Conservation (phyloP, 805 yeast species). For the Pichia kluyveri region DNA sequence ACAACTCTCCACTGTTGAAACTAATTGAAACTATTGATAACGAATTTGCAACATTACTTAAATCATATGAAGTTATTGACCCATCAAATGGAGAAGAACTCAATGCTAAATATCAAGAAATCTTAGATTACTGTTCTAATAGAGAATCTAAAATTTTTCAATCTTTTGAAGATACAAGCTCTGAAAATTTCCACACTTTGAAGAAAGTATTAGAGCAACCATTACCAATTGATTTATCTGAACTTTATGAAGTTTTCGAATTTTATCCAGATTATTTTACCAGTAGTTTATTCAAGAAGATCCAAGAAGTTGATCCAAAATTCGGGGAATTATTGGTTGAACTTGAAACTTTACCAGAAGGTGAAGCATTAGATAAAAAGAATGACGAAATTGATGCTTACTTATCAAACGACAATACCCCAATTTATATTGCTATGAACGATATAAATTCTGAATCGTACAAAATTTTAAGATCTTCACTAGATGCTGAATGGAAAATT, state of each 20-base stretch:
- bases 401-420: constrained; percentile 11
- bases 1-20: constrained; percentile 15
- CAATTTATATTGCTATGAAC: constrained; percentile 18
- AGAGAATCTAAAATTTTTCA: constrained; percentile 14
- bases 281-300: constrained; percentile 10
- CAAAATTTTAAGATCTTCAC: constrained; percentile 8
- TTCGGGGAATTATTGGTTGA: constrained; percentile 16
- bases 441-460: constrained; percentile 13
- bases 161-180: constrained; percentile 16
- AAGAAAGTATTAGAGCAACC: constrained; percentile 17
- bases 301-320: constrained; percentile 16
- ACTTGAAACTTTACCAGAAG: constrained; percentile 19
- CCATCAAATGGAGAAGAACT: constrained; percentile 15
- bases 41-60: constrained; percentile 15
- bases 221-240: constrained; percentile 19
- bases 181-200: constrained; percentile 13
- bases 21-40: constrained; percentile 19
- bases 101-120: constrained; percentile 11
- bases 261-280: constrained; percentile 16
- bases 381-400: constrained; percentile 14
- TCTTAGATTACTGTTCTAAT: constrained; percentile 15
- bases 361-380: constrained; percentile 13
- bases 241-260: constrained; percentile 20
- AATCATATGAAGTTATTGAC: constrained; percentile 14
- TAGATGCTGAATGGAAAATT: constrained; percentile 15